phyloP scores from a whole-genome alignment of 78 protist species.

The Speleostelium caveatum region DNA sequence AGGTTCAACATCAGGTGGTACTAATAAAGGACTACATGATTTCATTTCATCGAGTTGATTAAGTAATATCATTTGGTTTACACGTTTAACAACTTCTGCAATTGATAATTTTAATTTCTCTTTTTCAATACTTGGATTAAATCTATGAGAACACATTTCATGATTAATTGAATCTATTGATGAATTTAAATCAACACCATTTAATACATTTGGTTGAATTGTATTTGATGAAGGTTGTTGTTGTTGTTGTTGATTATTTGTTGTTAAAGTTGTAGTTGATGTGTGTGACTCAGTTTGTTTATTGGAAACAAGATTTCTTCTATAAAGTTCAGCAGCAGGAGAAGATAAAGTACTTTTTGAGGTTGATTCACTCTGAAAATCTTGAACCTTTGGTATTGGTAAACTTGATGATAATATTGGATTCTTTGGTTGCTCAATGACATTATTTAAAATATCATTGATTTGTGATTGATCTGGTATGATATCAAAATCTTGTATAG shows the following conservation, averaged over 20 bases:
- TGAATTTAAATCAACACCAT: constrained; percentile 33
- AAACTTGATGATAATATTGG: not conserved
- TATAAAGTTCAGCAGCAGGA: not conserved
- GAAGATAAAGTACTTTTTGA: not conserved
- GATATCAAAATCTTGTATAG: not conserved
- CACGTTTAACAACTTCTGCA: constrained; percentile 35
- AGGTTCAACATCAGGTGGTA: constrained; percentile 27
- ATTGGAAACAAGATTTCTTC: not conserved
- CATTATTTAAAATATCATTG: too few species aligned
- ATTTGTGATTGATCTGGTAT: constrained; percentile 1
- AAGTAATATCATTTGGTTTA: constrained; percentile 65
- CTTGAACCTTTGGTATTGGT: not conserved
- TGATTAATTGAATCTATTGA: constrained; percentile 19
- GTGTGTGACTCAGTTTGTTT: not conserved
- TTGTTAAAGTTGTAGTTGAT: too few species aligned
- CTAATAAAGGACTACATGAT: constrained; percentile 42
- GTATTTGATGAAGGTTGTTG: not conserved
- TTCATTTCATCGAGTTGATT: constrained; percentile 50
- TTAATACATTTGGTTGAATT: constrained; percentile 12
- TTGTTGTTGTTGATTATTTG: too few species aligned
- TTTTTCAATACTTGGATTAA: constrained; percentile 9
- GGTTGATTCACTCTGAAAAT: not conserved
- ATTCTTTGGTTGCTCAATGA: not conserved
- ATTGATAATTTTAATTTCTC: not conserved
- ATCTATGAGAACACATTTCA: constrained; percentile 21